A percentile compares a stretch with the other conserved stretches of the same genome.
Conservation (phyloP, 495 filamentous ascomycete species). For the Tuber umbilicatum region DNA sequence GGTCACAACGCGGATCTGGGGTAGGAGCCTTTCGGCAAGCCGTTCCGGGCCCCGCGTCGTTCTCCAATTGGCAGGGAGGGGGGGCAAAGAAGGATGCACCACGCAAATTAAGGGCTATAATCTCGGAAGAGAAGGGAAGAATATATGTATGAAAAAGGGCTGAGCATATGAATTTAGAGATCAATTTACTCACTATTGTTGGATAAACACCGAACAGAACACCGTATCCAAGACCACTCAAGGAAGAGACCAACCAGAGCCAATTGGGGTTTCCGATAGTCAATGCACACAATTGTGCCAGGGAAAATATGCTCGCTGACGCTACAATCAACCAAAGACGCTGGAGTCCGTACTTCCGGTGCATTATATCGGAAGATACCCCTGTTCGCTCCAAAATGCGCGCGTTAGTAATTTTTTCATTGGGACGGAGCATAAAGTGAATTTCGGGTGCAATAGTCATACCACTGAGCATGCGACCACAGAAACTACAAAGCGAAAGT, state of each 20-base stretch:
- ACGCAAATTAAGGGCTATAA: not conserved
- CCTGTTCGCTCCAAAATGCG: conserved; percentile 46
- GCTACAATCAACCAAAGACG: conserved; percentile 84
- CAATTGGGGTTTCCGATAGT: conserved; percentile 72
- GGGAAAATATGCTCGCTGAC: conserved; percentile 67
- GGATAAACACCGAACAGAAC: conserved; percentile 94
- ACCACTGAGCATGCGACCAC: conserved; percentile 72
- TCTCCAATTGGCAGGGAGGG: not conserved
- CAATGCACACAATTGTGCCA: conserved; percentile 73
- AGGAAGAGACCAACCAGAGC: conserved; percentile 67
- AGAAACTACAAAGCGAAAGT: conserved; percentile 75
- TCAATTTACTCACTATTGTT: conserved; percentile 59
- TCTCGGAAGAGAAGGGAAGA: conserved; percentile 4
- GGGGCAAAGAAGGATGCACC: not conserved
- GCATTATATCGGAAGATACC: conserved; percentile 81
- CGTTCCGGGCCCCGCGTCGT: conserved; percentile 12
- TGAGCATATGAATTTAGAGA: not conserved
- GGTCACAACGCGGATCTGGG: conserved; percentile 5
- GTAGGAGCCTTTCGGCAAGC: conserved; percentile 10
- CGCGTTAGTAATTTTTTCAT: conserved; percentile 1
- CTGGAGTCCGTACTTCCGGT: conserved; percentile 56
- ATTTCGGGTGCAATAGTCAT: conserved; percentile 28
- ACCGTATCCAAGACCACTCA: conserved; percentile 87
- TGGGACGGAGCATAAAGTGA: not conserved
- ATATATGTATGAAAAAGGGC: not conserved